Evolutionary conservation across 2,329 filamentous ascomycete species (phyloP).

Genomic region (Neonectria coccinea): DNA sequence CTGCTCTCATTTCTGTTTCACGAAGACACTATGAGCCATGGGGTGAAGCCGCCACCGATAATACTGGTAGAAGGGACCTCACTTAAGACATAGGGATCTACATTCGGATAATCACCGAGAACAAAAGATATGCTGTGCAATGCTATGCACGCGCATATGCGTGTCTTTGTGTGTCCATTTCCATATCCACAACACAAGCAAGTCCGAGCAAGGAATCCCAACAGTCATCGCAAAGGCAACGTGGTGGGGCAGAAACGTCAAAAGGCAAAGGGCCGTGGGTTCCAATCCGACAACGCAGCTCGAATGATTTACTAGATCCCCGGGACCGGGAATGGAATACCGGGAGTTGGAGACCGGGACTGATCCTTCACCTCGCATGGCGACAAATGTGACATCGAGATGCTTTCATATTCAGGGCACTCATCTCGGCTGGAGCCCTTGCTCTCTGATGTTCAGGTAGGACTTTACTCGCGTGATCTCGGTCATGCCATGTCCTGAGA

Average conservation of each 20-base stretch:
- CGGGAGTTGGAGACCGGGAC: conserved; percentile 19
- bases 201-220: conserved; percentile 11
- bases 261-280: conserved; percentile 17
- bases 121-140: conserved; percentile 2
- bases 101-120: conserved; percentile 18
- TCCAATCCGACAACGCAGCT: conserved; percentile 31
- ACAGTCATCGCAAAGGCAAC: conserved; percentile 12
- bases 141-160: conserved; percentile 9
- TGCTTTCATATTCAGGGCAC: conserved; percentile 20
- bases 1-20: conserved; percentile 3
- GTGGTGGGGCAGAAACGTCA: conserved; percentile 23
- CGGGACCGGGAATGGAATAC: conserved; percentile 23
- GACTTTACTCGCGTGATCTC: conserved; percentile 13
- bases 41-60: conserved; percentile 18
- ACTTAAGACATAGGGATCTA: conserved; percentile 1
- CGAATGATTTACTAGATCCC: conserved; percentile 20
- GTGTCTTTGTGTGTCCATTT: conserved; percentile 9
- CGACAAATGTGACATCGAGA: conserved; percentile 2
- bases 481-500: conserved; percentile 19
- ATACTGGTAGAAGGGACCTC: neutral
- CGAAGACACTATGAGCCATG: conserved; percentile 6
- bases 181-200: conserved; percentile 10
- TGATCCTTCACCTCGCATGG: neutral
- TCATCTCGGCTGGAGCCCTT: conserved; percentile 8
- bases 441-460: conserved; percentile 13